A percentile compares a stretch with the other conserved stretches of the same genome.
Conservation (phyloP, 495 filamentous ascomycete genomes). For the Filosporella fistucella region DNA sequence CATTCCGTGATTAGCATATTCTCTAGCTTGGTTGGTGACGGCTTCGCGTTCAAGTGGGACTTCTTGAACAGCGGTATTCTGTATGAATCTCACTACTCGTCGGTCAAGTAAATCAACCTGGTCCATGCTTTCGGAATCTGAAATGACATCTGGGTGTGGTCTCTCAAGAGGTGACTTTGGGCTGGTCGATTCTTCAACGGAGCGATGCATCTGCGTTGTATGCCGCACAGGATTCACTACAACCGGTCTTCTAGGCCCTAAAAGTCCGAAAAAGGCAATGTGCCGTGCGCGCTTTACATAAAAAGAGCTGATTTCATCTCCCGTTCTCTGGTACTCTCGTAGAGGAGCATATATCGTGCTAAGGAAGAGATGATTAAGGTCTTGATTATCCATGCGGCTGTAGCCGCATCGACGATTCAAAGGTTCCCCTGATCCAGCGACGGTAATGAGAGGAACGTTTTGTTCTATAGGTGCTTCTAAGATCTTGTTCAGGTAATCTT, state of each 20-base stretch:
- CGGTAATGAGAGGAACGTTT: slow-evolving; percentile 6
- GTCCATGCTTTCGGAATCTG: neutral
- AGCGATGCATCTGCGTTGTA: neutral
- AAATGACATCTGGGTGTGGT: neutral
- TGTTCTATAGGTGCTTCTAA: neutral
- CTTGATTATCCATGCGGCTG: slow-evolving; percentile 6
- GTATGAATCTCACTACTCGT: slow-evolving; percentile 10
- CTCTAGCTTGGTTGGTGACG: slow-evolving; percentile 9
- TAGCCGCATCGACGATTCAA: slow-evolving; percentile 5
- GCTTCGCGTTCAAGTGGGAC: slow-evolving; percentile 5
- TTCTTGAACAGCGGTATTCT: slow-evolving; percentile 9
- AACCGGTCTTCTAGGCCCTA: neutral
- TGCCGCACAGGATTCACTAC: neutral
- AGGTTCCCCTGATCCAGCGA: slow-evolving; percentile 4
- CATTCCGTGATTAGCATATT: slow-evolving; percentile 12
- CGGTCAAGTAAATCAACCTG: neutral
- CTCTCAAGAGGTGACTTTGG: neutral
- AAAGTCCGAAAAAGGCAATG: slow-evolving; percentile 14
- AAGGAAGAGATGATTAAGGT: slow-evolving; percentile 16
- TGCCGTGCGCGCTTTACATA: slow-evolving; percentile 14
- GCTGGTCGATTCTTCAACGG: neutral
- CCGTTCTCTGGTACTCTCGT: slow-evolving; percentile 1
- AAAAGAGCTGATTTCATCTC: slow-evolving; percentile 19
- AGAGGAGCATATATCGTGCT: slow-evolving; percentile 15
- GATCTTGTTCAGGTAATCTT: slow-evolving; percentile 6